Evolutionary conservation across 1,284 basidiomycete species (phyloP), one percentile per base, ranked within the genome.

Genomic region (Cryptococcus floricola): DNA sequence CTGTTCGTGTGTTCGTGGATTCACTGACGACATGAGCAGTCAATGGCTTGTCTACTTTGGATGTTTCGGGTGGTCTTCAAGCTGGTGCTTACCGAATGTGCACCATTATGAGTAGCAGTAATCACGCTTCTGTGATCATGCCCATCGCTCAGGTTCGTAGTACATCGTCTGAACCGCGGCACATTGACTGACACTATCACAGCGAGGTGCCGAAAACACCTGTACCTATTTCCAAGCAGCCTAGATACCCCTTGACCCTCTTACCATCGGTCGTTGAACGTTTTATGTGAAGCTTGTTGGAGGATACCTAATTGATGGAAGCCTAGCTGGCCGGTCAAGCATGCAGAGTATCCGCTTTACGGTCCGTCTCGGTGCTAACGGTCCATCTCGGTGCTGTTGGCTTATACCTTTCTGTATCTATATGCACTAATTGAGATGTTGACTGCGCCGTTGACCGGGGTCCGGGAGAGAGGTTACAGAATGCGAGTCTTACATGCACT

Each of bases 1-100:
- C n/a, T 37, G 16, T 27, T 14, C 16, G 12, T 31, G 10, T 37
- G 16, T 27, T 14, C 16, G 12, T 31, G 10, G 25, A 7, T 14
- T 23, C 19, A n/a, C 28, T 44, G 50, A 37, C 61, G 18, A 50
- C 58, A 53, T 4, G 84, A 81, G 18, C 28, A 64, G 62, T 64
- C 50, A 80, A 80, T 44, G 83, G 84, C 38, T 66, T 83, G 5
- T 75, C 85, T 25, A 79, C 79, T 34, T 81, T 81, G 25, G 78
- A 78, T 47, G 83, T 88, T 37, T 75, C 80, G 0, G 75, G 74
- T 19, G 85, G 85, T 53, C 76, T 88, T 16, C 80, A 83, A 16
- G 81, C 80, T 48, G 85, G 85, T 48, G 74, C 78, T 18, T 88
- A 89, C 78, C 79, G 82, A 54, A 65, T 86, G 37, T 80, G 80